These are phyloP conservation scores for Cynara cardunculus DNA, from an alignment of 129 eudicot species.

Conservation along the genomic window DNA sequence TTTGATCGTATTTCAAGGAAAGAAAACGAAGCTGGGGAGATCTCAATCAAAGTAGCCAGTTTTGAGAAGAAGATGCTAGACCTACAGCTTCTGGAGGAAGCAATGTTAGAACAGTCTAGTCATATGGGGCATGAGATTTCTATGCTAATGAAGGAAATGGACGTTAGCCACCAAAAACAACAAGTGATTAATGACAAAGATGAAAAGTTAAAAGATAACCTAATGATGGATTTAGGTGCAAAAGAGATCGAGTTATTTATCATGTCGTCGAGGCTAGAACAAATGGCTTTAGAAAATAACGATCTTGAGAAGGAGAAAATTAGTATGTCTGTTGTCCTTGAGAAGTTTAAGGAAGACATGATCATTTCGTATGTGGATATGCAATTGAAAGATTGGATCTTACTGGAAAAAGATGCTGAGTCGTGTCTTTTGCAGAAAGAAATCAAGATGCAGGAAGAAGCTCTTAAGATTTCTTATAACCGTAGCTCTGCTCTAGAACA, in stretches of 20 bases:
- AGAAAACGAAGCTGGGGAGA: conserved; percentile 54
- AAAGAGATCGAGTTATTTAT: conserved; percentile 9
- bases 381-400: conserved; percentile 16
- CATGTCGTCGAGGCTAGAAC: not conserved
- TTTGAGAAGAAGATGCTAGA: conserved; percentile 54
- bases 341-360: not conserved
- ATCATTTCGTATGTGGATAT: conserved; percentile 7
- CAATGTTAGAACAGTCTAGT: conserved; percentile 52
- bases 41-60: conserved; percentile 34
- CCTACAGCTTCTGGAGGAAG: conserved; percentile 56
- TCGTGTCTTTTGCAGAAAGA: conserved; percentile 8
- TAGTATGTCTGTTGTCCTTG: conserved; percentile 28
- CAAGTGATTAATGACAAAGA: conserved; percentile 7
- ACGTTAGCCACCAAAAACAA: not conserved
- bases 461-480: not conserved
- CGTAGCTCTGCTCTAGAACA: not conserved
- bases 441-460: conserved; percentile 1
- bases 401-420: conserved; percentile 5
- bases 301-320: conserved; percentile 27
- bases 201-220: conserved; percentile 13
- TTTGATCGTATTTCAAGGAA: conserved; percentile 57
- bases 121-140: conserved; percentile 56
- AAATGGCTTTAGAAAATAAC: conserved; percentile 18
- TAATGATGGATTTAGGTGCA: not conserved
- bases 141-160: conserved; percentile 46